phyloP scores from a whole-genome alignment of 1,139 yeast species.

The Protomyces inouyei region DNA sequence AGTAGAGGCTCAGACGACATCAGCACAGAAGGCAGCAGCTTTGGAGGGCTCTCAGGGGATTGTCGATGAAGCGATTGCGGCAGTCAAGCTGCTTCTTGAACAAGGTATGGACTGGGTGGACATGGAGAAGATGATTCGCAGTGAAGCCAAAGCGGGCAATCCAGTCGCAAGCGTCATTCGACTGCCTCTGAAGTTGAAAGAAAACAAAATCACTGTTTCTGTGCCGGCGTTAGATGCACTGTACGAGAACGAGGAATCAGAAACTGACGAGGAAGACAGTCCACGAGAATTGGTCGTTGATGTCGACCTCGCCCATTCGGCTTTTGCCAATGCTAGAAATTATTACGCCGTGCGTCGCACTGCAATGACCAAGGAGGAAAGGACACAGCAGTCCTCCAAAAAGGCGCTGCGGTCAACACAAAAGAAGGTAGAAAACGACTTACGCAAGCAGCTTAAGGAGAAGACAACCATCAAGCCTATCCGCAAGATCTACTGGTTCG shows the following conservation, averaged over 20 bases:
- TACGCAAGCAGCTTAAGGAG: constrained; percentile 62
- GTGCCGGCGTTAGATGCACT: constrained; percentile 50
- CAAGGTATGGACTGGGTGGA: constrained; percentile 96
- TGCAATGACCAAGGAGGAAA: constrained; percentile 72
- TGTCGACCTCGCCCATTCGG: constrained; percentile 65
- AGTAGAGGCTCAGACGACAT: constrained; percentile 57
- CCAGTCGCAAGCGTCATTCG: constrained; percentile 57
- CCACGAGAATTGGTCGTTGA: constrained; percentile 49
- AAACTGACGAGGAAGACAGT: constrained; percentile 39
- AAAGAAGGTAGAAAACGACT: constrained; percentile 66
- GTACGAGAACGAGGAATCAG: constrained; percentile 38
- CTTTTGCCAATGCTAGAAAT: constrained; percentile 85
- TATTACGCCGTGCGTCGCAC: constrained; percentile 74
- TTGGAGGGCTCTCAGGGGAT: constrained; percentile 64
- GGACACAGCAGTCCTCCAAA: constrained; percentile 72
- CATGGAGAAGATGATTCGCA: constrained; percentile 66
- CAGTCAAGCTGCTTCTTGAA: constrained; percentile 61
- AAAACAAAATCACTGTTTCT: constrained; percentile 59
- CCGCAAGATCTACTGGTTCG: constrained; percentile 62
- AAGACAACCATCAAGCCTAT: constrained; percentile 42
- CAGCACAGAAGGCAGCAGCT: constrained; percentile 65
- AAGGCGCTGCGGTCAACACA: constrained; percentile 83
- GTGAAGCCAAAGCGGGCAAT: constrained; percentile 66
- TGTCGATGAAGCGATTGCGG: constrained; percentile 66
- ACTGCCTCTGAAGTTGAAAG: constrained; percentile 64